Conservation (phyloP, 306 rosid species). For the Vigna trinervia region DNA sequence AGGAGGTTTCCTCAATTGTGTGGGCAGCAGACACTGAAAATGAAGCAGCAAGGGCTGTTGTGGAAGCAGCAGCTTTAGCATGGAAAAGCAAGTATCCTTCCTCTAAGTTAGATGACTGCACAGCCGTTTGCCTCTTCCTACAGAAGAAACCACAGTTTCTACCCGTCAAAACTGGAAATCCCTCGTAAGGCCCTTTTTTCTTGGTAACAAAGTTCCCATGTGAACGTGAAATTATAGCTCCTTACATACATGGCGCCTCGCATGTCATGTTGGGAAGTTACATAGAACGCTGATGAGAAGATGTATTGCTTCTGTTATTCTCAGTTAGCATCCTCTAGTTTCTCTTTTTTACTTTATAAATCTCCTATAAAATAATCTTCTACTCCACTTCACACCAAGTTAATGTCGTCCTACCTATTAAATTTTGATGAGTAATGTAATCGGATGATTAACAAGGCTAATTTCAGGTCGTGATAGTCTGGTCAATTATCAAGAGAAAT, state of each 20-base stretch:
- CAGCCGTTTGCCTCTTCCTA: conserved; percentile 58
- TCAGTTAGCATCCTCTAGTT: not conserved
- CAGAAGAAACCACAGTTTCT: conserved; percentile 19
- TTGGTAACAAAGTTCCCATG: not conserved
- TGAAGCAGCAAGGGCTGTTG: conserved; percentile 57
- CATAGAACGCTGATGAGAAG: not conserved
- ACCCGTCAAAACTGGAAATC: not conserved
- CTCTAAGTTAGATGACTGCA: conserved; percentile 59
- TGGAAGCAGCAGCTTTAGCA: conserved; percentile 53
- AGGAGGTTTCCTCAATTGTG: conserved; percentile 56
- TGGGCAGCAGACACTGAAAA: conserved; percentile 53
- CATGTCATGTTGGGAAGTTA: not conserved
- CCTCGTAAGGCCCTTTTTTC: not conserved
- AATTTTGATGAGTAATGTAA: not conserved
- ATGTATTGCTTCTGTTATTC: not conserved
- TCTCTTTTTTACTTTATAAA: not conserved
- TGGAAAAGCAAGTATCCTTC: conserved; percentile 58
- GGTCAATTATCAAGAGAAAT: not conserved
- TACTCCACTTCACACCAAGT: not conserved
- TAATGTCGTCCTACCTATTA: not conserved
- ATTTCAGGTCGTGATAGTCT: no score
- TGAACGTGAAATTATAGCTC: not conserved
- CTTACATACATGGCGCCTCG: not conserved
- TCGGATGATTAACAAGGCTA: not conserved
- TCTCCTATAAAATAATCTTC: not conserved